Percentiles rank a stretch among this genome's conserved stretches.
Evolutionary conservation across 805 yeast species (phyloP).

Genomic region (Saccharomycopsis sp.): DNA sequence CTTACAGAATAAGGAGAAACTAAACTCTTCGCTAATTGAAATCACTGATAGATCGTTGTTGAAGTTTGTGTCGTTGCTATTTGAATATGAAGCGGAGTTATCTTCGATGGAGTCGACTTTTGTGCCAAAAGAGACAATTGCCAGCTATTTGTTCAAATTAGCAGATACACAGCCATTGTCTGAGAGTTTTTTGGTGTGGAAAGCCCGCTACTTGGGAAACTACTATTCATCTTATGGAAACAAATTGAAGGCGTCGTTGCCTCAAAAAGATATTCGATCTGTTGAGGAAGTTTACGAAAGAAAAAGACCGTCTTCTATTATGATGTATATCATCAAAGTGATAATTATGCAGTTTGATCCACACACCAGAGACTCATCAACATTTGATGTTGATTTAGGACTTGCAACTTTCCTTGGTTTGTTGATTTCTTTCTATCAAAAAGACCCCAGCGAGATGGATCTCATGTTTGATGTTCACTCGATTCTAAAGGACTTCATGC

Average conservation of each 20-base stretch:
- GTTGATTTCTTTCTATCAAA: background rate
- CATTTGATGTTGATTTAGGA: slow-evolving; percentile 7
- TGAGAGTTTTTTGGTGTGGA: slow-evolving; percentile 27
- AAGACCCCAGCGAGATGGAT: background rate
- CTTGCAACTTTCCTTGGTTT: background rate
- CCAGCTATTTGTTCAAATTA: background rate
- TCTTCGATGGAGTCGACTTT: background rate
- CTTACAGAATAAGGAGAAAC: background rate
- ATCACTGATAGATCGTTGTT: background rate
- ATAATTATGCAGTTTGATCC: background rate
- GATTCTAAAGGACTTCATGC: background rate
- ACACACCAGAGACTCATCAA: background rate
- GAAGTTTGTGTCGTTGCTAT: slow-evolving; percentile 7
- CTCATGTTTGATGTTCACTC: background rate
- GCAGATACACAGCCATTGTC: background rate
- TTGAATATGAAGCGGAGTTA: slow-evolving; percentile 4
- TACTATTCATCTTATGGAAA: slow-evolving; percentile 27
- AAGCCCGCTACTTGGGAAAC: slow-evolving; percentile 28
- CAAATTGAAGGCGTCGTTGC: background rate
- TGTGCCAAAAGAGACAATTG: background rate
- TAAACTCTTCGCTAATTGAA: slow-evolving; percentile 6
- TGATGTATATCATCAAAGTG: background rate
- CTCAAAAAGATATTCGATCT: background rate
- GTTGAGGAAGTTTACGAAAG: background rate
- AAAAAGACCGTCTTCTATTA: background rate